Conservation (phyloP, 2,329 filamentous ascomycete species). For the Colletotrichum costaricense region DNA sequence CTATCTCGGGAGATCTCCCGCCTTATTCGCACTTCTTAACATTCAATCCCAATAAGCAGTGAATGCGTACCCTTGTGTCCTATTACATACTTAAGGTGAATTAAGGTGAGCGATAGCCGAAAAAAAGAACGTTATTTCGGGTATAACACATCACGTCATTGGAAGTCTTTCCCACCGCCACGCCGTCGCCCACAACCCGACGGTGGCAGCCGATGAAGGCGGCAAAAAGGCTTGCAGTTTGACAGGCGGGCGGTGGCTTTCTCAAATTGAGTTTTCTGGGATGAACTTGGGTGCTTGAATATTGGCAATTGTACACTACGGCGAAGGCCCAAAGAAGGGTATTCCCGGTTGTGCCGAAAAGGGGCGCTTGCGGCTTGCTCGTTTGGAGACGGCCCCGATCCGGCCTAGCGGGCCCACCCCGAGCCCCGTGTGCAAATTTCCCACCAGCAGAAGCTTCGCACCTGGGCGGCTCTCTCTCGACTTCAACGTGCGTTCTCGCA, state of each 20-base stretch:
- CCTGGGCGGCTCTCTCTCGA: neutral
- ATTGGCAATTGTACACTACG: no score
- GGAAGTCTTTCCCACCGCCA: neutral
- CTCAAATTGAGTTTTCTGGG: neutral
- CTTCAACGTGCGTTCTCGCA: neutral
- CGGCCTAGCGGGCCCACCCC: constrained; percentile 20
- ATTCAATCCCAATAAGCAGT: no score
- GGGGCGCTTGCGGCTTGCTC: constrained; percentile 10
- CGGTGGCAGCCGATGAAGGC: neutral
- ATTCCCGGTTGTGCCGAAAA: constrained; percentile 29
- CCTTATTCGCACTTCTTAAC: neutral
- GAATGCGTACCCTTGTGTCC: no score
- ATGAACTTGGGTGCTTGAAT: neutral
- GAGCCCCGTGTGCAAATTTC: constrained; percentile 31
- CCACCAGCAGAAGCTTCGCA: constrained; percentile 20
- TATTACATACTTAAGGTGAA: neutral
- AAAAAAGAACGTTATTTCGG: neutral
- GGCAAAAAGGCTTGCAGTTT: neutral
- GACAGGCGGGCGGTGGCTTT: neutral
- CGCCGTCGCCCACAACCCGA: neutral
- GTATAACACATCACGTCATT: neutral
- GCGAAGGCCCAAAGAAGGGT: neutral
- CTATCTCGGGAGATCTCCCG: constrained; percentile 22
- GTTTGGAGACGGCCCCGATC: constrained; percentile 16
- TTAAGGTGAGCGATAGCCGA: constrained; percentile 5